Base-by-base conservation (phyloP, 2,329 filamentous ascomycete genomes). In the Ophiocordyceps australis region DNA sequence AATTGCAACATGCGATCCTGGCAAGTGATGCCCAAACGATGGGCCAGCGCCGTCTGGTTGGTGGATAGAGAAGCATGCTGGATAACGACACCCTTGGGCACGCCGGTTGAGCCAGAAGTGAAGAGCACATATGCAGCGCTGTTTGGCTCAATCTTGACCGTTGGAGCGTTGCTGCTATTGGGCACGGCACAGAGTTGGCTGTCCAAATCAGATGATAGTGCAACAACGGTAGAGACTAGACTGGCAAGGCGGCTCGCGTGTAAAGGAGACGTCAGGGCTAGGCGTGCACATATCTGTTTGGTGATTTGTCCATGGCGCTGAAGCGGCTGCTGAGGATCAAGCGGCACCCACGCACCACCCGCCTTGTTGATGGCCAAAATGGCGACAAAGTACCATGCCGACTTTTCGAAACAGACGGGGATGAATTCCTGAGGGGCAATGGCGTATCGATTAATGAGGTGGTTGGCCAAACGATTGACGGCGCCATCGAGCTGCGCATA, bases 401-500 rank as follows among this genome's bases (percentile, higher is more conserved):
- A 17, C 15, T 15, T 24, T 24, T 24, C 22, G n/a, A 24, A 24
- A 16, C 22, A 24, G n/a, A 24, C 22, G n/a, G 14, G 22, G 9
- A 24, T 9, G 3, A 24, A n/a, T 6, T 24, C 22, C 11, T 14
- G 14, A 5, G 15, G 9, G 10, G 16, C 8, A 4, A 52, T 34
- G 11, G 39, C 39, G 9, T 26, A 7, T 5, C 17, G 14, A 5
- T 16, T 5, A 14, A 28, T 20, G 10, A 33, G 29, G 10, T 32
- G 18, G 15, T 14, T 8, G 4, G 33, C 33, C 9, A 35, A 28
- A 7, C 23, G 21, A 13, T 27, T 28, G 9, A 27, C 15, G 8
- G 23, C 17, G 4, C 15, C 10, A n/a, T 32, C 20, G 15, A 55
- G 37, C 18, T 57, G 41, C 24, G 36, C 25, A 27, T 55, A 57